Evolutionary conservation across 768 basidiomycete species (phyloP).

Genomic region (Cytidiella melzeri): DNA sequence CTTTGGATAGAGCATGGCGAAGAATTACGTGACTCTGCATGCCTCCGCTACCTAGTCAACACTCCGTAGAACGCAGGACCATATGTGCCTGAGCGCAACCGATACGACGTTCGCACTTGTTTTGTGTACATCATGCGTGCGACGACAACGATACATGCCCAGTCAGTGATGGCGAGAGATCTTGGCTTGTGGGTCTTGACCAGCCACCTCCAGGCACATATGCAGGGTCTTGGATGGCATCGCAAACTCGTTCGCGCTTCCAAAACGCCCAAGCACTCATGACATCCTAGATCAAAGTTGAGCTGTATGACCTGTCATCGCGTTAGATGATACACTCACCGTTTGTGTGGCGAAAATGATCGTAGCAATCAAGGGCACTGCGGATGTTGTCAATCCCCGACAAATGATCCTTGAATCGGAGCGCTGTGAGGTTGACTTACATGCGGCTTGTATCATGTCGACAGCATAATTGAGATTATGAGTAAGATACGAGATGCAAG

Average conservation of each 20-base stretch:
- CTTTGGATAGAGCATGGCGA: no score
- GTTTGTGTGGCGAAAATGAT: slow-evolving; percentile 45
- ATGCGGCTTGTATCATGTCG: slow-evolving; percentile 44
- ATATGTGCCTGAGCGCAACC: no score
- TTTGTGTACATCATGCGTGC: no score
- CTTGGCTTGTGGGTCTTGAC: slow-evolving; percentile 2
- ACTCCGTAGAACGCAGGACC: no score
- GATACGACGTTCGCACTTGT: no score
- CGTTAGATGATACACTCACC: slow-evolving; percentile 23
- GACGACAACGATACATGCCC: slow-evolving; percentile 2
- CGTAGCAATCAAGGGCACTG: slow-evolving; percentile 46
- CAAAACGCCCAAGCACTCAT: slow-evolving; percentile 23
- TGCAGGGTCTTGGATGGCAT: slow-evolving; percentile 1
- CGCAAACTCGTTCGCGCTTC: background rate
- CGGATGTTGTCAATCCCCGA: background rate
- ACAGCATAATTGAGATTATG: slow-evolving; percentile 23
- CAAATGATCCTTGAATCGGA: slow-evolving; percentile 6
- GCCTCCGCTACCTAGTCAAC: no score
- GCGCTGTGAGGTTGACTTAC: slow-evolving; percentile 27
- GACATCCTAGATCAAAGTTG: slow-evolving; percentile 28
- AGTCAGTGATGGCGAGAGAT: slow-evolving; percentile 1
- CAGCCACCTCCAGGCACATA: slow-evolving; percentile 12
- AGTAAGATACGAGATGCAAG: slow-evolving; percentile 14
- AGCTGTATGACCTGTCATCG: background rate
- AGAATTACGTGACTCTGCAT: no score